Evolutionary conservation across 257 asterid species (phyloP).

Genomic region (Parsonsia alboflavescens): DNA sequence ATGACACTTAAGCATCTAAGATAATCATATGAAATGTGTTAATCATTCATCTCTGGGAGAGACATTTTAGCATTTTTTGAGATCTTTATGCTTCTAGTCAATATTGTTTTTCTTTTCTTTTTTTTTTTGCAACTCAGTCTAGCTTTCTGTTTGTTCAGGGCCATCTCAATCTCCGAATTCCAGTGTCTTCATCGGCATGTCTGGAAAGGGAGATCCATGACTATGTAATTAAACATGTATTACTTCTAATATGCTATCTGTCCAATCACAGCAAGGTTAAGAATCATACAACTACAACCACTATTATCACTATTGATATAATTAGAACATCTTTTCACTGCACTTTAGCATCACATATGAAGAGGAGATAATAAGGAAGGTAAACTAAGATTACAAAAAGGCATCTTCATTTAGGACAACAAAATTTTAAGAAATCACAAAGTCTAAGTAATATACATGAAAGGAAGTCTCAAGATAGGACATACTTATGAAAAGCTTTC

Average conservation of each 20-base stretch:
- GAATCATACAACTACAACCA: not conserved
- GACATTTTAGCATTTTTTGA: not conserved
- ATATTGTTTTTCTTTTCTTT: not conserved
- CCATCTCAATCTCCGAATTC: not conserved
- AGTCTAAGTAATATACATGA: not conserved
- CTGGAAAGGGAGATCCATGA: not conserved
- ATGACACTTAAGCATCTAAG: not conserved
- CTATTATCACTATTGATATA: not conserved
- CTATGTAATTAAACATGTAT: not conserved
- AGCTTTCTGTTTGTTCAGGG: not conserved
- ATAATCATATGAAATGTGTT: not conserved
- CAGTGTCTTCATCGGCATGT: not conserved
- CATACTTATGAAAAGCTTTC: constrained; percentile 96
- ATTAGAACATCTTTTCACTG: not conserved
- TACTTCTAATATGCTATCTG: not conserved
- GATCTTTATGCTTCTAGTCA: no score
- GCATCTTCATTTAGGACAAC: not conserved
- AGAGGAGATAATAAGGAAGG: not conserved
- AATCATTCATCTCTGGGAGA: not conserved
- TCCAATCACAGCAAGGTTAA: not conserved
- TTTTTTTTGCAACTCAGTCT: not conserved
- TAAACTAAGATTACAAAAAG: not conserved
- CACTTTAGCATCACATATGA: not conserved
- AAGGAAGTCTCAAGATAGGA: not conserved
- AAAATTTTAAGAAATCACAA: not conserved